Evolutionary conservation across 805 yeast genomes (phyloP).

Genomic region (fission yeast (Schizosaccharomyces pombe)): DNA sequence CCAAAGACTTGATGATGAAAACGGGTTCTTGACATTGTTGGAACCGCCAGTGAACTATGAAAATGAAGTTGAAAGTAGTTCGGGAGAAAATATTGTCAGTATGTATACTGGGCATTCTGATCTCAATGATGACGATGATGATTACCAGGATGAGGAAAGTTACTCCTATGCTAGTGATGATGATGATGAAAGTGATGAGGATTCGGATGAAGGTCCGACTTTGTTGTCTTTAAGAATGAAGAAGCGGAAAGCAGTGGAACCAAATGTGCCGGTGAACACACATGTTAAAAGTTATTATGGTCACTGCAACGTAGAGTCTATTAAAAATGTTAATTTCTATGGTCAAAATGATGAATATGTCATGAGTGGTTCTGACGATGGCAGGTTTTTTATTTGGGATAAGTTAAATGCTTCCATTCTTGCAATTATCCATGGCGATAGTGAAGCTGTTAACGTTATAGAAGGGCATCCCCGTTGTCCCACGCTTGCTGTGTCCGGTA

Average conservation of each 20-base stretch:
- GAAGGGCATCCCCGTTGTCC: constrained; percentile 10
- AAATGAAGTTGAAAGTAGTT: too few relatives aligned
- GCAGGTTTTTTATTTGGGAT: constrained; percentile 10
- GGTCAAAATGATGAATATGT: constrained; percentile 10
- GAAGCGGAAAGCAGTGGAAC: neutral
- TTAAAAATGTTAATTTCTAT: constrained; percentile 9
- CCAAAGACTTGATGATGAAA: too few relatives aligned
- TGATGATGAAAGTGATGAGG: constrained; percentile 6
- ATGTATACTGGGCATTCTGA: too few relatives aligned
- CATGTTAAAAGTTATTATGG: constrained; percentile 1
- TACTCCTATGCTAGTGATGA: neutral
- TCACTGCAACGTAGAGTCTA: neutral
- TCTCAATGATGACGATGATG: neutral
- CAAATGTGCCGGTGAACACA: neutral
- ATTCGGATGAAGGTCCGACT: constrained; percentile 4
- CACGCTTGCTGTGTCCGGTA: constrained; percentile 10
- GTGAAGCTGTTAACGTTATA: constrained; percentile 9
- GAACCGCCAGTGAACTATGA: too few relatives aligned
- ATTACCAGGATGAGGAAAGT: neutral
- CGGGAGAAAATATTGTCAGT: too few relatives aligned
- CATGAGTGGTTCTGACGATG: constrained; percentile 11
- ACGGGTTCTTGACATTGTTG: too few relatives aligned
- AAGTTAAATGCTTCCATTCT: constrained; percentile 6
- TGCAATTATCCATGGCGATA: constrained; percentile 8
- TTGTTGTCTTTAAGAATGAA: neutral